These are phyloP conservation scores for Nadsonia fulvescens DNA, from an alignment of 805 yeast genomes.

Conservation along the genomic window DNA sequence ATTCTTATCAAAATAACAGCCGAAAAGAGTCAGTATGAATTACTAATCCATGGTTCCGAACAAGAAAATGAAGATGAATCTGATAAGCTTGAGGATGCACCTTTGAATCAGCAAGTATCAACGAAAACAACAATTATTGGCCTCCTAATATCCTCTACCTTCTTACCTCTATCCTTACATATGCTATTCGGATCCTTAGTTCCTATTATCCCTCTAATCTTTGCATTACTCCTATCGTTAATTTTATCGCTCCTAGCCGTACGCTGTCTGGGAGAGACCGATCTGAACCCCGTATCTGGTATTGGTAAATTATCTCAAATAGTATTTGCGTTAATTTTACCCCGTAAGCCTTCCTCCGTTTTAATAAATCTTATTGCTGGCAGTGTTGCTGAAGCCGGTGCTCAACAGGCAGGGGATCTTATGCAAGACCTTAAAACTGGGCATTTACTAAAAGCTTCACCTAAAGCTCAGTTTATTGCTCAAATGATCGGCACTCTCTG, in stretches of 20 bases:
- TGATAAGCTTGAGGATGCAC: neutral
- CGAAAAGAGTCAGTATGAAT: no score
- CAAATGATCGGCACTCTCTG: conserved; percentile 77
- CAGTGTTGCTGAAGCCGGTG: conserved; percentile 95
- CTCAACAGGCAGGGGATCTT: conserved; percentile 96
- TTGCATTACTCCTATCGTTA: conserved; percentile 60
- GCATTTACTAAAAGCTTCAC: conserved; percentile 78
- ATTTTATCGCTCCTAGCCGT: conserved; percentile 74
- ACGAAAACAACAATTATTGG: no score
- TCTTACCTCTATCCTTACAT: no score
- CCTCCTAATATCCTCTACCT: no score
- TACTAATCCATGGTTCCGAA: conserved; percentile 4
- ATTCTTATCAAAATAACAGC: no score
- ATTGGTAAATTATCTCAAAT: conserved; percentile 88
- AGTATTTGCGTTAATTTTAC: conserved; percentile 66
- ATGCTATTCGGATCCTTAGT: no score
- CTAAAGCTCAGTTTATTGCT: conserved; percentile 78
- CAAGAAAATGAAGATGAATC: neutral
- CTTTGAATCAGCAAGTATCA: conserved; percentile 2
- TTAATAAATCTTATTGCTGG: conserved; percentile 83
- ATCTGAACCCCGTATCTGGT: conserved; percentile 90
- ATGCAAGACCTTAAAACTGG: conserved; percentile 97
- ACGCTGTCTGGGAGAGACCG: conserved; percentile 91
- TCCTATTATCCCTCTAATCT: conserved; percentile 49
- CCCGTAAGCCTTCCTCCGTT: conserved; percentile 56